Percentiles rank a stretch among this genome's conserved stretches.
phyloP scores from a whole-genome alignment of 495 filamentous ascomycete genomes.

The Collariella sp. region DNA sequence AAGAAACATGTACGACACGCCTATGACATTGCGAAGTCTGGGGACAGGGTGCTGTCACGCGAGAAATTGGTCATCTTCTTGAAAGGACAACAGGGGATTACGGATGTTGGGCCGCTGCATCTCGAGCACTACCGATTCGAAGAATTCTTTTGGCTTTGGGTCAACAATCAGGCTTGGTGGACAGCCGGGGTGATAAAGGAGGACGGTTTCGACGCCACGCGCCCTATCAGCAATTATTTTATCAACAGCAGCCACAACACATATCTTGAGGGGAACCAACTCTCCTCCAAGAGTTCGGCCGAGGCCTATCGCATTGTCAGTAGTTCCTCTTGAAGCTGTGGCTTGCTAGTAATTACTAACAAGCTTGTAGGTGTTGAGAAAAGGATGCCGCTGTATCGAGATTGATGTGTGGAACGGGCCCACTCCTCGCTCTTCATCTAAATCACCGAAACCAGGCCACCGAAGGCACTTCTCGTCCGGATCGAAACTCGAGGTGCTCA shows the following conservation, averaged over 20 bases:
- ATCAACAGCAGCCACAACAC: constrained; percentile 81
- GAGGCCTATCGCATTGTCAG: constrained; percentile 70
- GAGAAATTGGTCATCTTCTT: constrained; percentile 32
- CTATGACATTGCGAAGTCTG: constrained; percentile 25
- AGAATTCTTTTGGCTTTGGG: constrained; percentile 38
- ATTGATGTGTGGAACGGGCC: constrained; percentile 91
- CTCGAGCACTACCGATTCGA: constrained; percentile 31
- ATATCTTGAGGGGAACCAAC: constrained; percentile 82
- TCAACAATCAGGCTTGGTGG: constrained; percentile 27
- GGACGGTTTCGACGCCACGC: constrained; percentile 28
- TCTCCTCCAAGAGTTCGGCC: constrained; percentile 67
- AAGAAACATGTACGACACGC: constrained; percentile 30
- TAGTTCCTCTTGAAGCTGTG: background rate
- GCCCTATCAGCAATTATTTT: constrained; percentile 79
- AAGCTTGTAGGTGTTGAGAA: constrained; percentile 41
- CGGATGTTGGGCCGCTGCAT: constrained; percentile 13
- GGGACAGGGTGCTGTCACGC: constrained; percentile 23
- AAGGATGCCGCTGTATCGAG: constrained; percentile 84
- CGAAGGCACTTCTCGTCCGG: constrained; percentile 32
- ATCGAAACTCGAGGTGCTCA: constrained; percentile 25
- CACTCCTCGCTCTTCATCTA: constrained; percentile 20
- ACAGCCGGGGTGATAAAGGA: constrained; percentile 20
- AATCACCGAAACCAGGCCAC: constrained; percentile 25
- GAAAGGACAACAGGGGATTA: constrained; percentile 30
- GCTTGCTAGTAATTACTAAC: constrained; percentile 6